phyloP scores from a whole-genome alignment of 192 early-diverging fungal species.

The Coemansia sp. region DNA sequence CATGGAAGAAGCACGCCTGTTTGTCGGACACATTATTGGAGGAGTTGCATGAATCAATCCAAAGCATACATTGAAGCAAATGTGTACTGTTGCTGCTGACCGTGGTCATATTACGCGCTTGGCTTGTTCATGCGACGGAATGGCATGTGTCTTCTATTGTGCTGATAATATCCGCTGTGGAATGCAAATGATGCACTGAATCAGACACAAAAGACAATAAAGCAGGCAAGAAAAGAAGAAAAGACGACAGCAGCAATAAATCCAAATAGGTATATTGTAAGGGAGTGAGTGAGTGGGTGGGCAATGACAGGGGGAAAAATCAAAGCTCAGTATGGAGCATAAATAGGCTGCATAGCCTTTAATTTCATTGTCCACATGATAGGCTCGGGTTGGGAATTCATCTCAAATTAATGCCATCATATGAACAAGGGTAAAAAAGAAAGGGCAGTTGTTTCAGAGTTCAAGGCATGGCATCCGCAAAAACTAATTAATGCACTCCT shows the following conservation, averaged over 20 bases:
- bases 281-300: no score
- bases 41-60: constrained; percentile 4
- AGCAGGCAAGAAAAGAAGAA: no score
- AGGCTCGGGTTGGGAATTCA: not conserved
- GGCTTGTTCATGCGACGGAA: not conserved
- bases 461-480: constrained; percentile 3
- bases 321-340: not conserved
- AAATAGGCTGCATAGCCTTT: constrained; percentile 1
- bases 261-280: no score
- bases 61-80: constrained; percentile 6
- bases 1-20: not conserved
- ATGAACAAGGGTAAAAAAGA: not conserved
- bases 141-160: not conserved
- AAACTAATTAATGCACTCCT: not conserved
- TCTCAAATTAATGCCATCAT: not conserved
- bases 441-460: constrained; percentile 1
- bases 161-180: constrained; percentile 3
- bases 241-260: no score
- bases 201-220: not conserved
- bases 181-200: not conserved
- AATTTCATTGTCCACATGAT: constrained; percentile 5
- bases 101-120: not conserved
- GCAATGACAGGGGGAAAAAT: not conserved
- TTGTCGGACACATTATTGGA: not conserved
- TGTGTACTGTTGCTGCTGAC: not conserved